phyloP scores from a whole-genome alignment of 2,329 filamentous ascomycete species.

The Colletotrichum coccodes region DNA sequence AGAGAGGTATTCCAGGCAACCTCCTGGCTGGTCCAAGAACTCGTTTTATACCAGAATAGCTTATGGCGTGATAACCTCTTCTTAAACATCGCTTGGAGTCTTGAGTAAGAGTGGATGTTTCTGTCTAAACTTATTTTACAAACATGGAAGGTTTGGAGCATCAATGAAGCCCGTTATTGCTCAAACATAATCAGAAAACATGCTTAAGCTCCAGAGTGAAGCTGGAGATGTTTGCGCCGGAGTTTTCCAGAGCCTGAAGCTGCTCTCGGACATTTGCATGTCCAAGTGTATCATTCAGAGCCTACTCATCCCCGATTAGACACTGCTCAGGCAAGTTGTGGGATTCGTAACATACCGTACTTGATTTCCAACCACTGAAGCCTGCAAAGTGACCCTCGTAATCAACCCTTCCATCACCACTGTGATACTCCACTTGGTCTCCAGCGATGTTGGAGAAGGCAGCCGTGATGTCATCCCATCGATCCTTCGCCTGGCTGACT shows the following conservation, averaged over 20 bases:
- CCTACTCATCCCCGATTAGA: no score
- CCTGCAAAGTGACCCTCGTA: slow-evolving; percentile 3
- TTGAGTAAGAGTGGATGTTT: no score
- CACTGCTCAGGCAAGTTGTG: no score
- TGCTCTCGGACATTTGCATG: not conserved
- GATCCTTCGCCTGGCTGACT: not conserved
- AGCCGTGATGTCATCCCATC: not conserved
- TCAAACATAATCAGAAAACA: not conserved
- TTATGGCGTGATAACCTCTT: no score
- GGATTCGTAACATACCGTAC: not conserved
- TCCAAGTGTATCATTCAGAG: not conserved
- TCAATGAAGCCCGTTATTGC: no score
- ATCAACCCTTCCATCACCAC: not conserved
- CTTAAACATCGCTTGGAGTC: no score
- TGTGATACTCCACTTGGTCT: not conserved
- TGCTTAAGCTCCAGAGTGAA: slow-evolving; percentile 12
- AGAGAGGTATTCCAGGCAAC: no score
- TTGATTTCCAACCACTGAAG: slow-evolving; percentile 16
- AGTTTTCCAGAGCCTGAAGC: not conserved
- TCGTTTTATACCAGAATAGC: no score
- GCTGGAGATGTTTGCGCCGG: not conserved
- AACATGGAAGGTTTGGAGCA: no score
- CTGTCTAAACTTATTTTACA: no score
- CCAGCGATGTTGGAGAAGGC: not conserved
- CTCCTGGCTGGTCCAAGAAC: no score